phyloP scores from a whole-genome alignment of 2,329 filamentous ascomycete genomes.

The Colletotrichum agaves region DNA sequence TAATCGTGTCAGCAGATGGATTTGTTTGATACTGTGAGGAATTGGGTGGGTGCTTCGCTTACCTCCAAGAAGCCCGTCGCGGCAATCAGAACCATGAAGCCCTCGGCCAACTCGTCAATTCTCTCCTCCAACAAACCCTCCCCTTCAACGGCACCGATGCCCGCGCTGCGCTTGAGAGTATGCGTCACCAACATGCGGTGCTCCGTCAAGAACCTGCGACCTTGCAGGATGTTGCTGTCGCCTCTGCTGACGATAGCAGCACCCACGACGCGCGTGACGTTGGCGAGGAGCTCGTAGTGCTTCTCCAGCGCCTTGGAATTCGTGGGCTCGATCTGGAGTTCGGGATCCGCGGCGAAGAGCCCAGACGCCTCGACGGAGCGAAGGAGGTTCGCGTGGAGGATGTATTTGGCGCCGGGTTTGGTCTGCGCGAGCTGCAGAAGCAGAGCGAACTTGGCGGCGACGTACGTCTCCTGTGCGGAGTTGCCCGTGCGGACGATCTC shows the following conservation, averaged over 20 bases:
- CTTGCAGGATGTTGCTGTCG: conserved; percentile 83
- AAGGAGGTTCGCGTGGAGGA: conserved; percentile 92
- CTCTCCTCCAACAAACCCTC: conserved; percentile 64
- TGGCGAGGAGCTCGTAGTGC: conserved; percentile 86
- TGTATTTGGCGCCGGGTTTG: conserved; percentile 82
- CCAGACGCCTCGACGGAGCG: conserved; percentile 81
- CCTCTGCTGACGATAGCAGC: conserved; percentile 85
- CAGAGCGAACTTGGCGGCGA: conserved; percentile 81
- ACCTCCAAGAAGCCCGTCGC: conserved; percentile 90
- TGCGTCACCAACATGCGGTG: conserved; percentile 87
- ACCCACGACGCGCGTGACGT: conserved; percentile 83
- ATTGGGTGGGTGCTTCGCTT: conserved; percentile 49
- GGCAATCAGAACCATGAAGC: conserved; percentile 84
- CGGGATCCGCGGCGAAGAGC: conserved; percentile 91
- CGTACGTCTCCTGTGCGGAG: conserved; percentile 60
- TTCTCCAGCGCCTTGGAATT: conserved; percentile 77
- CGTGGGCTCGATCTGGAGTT: conserved; percentile 83
- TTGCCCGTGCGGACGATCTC: conserved; percentile 60
- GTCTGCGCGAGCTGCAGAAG: conserved; percentile 87
- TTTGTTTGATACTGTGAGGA: not conserved
- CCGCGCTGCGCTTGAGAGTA: conserved; percentile 89
- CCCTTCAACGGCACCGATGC: conserved; percentile 69
- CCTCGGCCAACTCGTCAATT: conserved; percentile 82
- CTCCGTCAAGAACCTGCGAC: conserved; percentile 81
- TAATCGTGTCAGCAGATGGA: not conserved